These are phyloP conservation scores for Penicillium antarcticum DNA, from an alignment of 495 filamentous ascomycete genomes.

Conservation along the genomic window DNA sequence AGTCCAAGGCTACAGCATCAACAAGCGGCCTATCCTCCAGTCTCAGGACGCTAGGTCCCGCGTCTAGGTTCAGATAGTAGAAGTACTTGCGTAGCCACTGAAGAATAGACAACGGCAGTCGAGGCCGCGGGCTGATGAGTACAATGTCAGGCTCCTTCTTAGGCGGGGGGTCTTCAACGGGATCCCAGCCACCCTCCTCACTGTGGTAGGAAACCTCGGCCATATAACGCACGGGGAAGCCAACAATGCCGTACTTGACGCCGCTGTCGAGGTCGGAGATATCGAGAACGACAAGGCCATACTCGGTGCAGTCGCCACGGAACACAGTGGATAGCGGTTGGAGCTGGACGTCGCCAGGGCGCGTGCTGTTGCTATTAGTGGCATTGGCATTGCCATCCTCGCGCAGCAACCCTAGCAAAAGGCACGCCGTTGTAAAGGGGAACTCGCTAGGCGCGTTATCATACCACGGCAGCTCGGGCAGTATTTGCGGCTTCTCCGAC, in stretches of 20 bases:
- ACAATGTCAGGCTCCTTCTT: slow-evolving; percentile 7
- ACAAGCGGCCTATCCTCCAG: slow-evolving; percentile 10
- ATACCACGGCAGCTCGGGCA: slow-evolving; percentile 12
- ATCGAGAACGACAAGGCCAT: slow-evolving; percentile 17
- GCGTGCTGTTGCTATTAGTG: slow-evolving; percentile 2
- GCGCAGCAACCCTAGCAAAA: slow-evolving; percentile 15
- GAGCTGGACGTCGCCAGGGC: slow-evolving; percentile 15
- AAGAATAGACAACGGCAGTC: slow-evolving; percentile 8
- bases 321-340: slow-evolving; percentile 18
- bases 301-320: slow-evolving; percentile 17
- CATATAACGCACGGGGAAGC: slow-evolving; percentile 11
- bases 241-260: slow-evolving; percentile 17
- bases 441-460: slow-evolving; percentile 13
- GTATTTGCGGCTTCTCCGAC: slow-evolving; percentile 3
- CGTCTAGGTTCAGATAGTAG: neutral
- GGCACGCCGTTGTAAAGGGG: slow-evolving; percentile 14
- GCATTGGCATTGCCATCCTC: too few relatives aligned
- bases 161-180: slow-evolving; percentile 8
- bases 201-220: slow-evolving; percentile 2
- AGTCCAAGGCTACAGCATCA: slow-evolving; percentile 15
- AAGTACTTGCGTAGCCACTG: slow-evolving; percentile 11
- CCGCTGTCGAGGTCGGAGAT: slow-evolving; percentile 15
- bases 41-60: neutral
- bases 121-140: slow-evolving; percentile 8
- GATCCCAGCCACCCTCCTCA: slow-evolving; percentile 7